Conservation (phyloP, 2,329 filamentous ascomycete species). For the Claviceps quebecensis region DNA sequence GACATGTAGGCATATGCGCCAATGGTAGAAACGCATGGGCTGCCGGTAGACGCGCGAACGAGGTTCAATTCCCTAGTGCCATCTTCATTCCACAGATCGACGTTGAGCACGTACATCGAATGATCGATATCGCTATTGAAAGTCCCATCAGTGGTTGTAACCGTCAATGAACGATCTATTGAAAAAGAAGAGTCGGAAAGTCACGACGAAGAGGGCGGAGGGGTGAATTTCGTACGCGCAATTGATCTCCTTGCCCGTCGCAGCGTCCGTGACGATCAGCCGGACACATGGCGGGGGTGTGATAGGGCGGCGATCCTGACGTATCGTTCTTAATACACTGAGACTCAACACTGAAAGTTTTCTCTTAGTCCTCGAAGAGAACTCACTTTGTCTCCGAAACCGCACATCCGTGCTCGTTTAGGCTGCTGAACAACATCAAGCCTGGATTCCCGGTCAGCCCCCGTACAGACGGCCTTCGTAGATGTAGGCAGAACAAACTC, state of each 20-base stretch:
- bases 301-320: constrained; percentile 80
- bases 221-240: constrained; percentile 47
- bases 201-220: too few relatives aligned
- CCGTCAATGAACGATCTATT: too few relatives aligned
- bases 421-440: constrained; percentile 83
- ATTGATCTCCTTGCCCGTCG: constrained; percentile 68
- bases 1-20: constrained; percentile 59
- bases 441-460: constrained; percentile 24
- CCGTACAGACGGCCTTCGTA: background rate
- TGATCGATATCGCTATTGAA: constrained; percentile 22
- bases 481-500: constrained; percentile 3
- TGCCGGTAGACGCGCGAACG: constrained; percentile 47
- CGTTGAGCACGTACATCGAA: constrained; percentile 41
- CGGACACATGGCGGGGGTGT: constrained; percentile 88
- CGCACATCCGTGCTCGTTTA: constrained; percentile 89
- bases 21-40: constrained; percentile 68
- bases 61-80: constrained; percentile 52
- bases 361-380: background rate
- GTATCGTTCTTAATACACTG: background rate
- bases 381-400: constrained; percentile 87
- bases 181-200: too few relatives aligned
- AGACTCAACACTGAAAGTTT: background rate
- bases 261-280: constrained; percentile 61
- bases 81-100: constrained; percentile 55
- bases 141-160: background rate